Conservation (phyloP, 139 green algal species). For the Tetradesmus obliquus region DNA sequence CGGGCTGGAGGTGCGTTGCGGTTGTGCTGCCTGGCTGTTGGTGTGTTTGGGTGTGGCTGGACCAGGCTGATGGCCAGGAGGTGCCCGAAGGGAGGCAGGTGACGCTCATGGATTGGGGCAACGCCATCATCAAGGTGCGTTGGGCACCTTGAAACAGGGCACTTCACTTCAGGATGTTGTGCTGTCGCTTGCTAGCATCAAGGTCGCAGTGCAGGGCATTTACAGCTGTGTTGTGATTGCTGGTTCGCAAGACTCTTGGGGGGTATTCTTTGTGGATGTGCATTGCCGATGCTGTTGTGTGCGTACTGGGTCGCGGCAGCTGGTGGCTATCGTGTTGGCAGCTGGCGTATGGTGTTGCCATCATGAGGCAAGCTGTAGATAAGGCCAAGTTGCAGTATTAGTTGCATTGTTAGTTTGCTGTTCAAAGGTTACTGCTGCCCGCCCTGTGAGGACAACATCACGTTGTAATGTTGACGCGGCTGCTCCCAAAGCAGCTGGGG, state of each 20-base stretch:
- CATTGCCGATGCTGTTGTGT: no score
- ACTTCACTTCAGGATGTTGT: no score
- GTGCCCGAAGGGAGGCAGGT: conserved; percentile 89
- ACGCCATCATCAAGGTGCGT: conserved; percentile 82
- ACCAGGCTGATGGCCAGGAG: conserved; percentile 85
- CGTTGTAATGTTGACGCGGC: conserved; percentile 1
- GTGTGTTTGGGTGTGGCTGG: conserved; percentile 73
- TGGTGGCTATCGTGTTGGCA: no score
- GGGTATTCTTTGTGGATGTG: no score
- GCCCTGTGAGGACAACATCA: conserved; percentile 20
- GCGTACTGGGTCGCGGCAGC: no score
- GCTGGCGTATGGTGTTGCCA: no score
- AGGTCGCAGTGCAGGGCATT: no score
- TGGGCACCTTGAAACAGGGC: background rate
- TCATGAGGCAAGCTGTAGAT: background rate
- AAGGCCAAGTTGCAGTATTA: background rate
- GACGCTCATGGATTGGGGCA: conserved; percentile 99
- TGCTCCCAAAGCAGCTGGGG: background rate
- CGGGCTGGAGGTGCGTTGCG: background rate
- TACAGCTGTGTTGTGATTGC: no score
- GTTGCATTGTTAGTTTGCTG: background rate
- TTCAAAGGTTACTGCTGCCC: background rate
- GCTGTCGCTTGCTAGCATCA: no score
- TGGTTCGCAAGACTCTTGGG: no score
- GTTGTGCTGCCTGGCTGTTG: no score